Conservation (phyloP, 2,329 filamentous ascomycete genomes). For the Septoria petroselini region DNA sequence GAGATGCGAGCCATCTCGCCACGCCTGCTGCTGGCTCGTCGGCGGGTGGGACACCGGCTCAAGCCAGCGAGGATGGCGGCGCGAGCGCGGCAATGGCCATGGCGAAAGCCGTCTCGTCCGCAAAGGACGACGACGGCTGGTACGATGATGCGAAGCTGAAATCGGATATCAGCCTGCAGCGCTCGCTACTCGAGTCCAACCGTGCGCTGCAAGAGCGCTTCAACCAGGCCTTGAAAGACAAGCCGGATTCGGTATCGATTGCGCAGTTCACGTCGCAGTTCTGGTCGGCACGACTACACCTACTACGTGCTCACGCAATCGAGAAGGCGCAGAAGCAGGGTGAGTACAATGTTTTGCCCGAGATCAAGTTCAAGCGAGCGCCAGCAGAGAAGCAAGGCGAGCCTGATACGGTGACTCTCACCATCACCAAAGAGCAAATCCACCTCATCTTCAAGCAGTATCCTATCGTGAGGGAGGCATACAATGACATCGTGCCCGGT, state of each 20-base stretch:
- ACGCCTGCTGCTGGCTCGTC: slow-evolving; percentile 30
- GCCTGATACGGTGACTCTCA: slow-evolving; percentile 67
- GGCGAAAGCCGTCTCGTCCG: slow-evolving; percentile 64
- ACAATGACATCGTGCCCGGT: slow-evolving; percentile 75
- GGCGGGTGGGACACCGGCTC: slow-evolving; percentile 25
- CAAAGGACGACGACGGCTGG: slow-evolving; percentile 57
- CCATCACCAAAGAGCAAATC: slow-evolving; percentile 86
- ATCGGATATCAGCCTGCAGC: slow-evolving; percentile 75
- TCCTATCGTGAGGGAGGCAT: slow-evolving; percentile 82
- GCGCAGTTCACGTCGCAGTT: slow-evolving; percentile 86
- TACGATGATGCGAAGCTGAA: slow-evolving; percentile 80
- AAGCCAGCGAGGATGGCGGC: slow-evolving; percentile 24
- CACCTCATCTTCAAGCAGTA: slow-evolving; percentile 91
- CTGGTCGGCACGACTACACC: slow-evolving; percentile 83
- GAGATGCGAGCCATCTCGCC: slow-evolving; percentile 39
- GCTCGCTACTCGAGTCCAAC: slow-evolving; percentile 82
- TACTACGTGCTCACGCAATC: slow-evolving; percentile 86
- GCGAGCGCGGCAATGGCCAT: slow-evolving; percentile 65
- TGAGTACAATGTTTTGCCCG: slow-evolving; percentile 88
- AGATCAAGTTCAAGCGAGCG: slow-evolving; percentile 60
- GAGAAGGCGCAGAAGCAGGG: slow-evolving; percentile 83
- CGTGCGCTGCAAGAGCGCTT: slow-evolving; percentile 73
- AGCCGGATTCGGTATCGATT: slow-evolving; percentile 77
- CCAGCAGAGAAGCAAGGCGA: slow-evolving; percentile 54
- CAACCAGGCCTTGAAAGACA: slow-evolving; percentile 75